These are phyloP conservation scores for Panus rudis DNA, from an alignment of 768 basidiomycete genomes.

Conservation along the genomic window DNA sequence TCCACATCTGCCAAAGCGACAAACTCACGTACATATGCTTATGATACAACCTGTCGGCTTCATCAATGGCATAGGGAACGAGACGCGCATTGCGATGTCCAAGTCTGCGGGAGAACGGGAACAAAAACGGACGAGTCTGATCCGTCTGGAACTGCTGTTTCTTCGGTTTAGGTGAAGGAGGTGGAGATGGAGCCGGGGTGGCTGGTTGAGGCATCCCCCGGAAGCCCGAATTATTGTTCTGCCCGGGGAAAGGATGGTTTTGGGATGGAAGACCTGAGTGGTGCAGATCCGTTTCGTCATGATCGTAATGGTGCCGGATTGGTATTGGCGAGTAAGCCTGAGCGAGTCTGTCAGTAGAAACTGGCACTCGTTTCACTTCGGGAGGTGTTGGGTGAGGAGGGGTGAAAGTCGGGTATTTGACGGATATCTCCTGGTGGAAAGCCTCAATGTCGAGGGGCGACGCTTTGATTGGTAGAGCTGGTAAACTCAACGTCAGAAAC, in stretches of 20 bases:
- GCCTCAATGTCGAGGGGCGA: conserved; percentile 85
- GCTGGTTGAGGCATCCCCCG: conserved; percentile 56
- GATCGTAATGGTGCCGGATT: conserved; percentile 89
- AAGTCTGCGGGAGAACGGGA: conserved; percentile 81
- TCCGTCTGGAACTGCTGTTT: conserved; percentile 99
- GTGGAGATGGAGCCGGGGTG: conserved; percentile 89
- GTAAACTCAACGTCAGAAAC: conserved; percentile 1
- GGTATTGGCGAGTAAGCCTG: conserved; percentile 93
- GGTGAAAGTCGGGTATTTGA: conserved; percentile 94
- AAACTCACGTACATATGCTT: conserved; percentile 88
- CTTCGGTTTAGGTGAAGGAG: conserved; percentile 82
- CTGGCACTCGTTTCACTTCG: conserved; percentile 20
- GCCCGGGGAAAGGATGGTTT: conserved; percentile 25
- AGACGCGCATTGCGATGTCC: conserved; percentile 49
- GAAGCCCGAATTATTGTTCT: conserved; percentile 34
- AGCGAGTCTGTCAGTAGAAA: conserved; percentile 61
- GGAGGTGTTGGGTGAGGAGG: conserved; percentile 30
- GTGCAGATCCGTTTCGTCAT: conserved; percentile 58
- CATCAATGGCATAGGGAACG: conserved; percentile 95
- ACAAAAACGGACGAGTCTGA: conserved; percentile 86
- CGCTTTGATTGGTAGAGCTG: conserved; percentile 73
- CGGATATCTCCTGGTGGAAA: conserved; percentile 84
- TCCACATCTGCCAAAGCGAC: conserved; percentile 90
- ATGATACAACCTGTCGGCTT: conserved; percentile 87
- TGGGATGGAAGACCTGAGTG: conserved; percentile 31